Evolutionary conservation across 805 yeast species (phyloP).

Genomic region (Metschnikowia vanudenii): DNA sequence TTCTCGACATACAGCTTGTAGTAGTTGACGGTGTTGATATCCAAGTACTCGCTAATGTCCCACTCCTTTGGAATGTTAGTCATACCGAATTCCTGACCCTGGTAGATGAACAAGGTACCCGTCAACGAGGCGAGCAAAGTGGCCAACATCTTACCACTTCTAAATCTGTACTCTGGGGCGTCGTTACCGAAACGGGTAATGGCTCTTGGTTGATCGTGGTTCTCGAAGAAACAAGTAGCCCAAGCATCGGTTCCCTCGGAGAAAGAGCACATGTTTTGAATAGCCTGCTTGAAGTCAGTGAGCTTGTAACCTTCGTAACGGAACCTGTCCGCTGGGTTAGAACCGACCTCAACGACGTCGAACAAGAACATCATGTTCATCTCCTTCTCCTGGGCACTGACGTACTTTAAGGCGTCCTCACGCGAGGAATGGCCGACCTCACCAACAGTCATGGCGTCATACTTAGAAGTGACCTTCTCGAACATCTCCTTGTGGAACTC

Average conservation of each 20-base stretch:
- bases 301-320: conserved; percentile 31
- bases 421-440: conserved; percentile 49
- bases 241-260: conserved; percentile 54
- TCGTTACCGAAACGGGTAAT: conserved; percentile 52
- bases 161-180: conserved; percentile 25
- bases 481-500: conserved; percentile 53
- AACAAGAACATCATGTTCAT: conserved; percentile 43
- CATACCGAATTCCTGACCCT: conserved; percentile 63
- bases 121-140: conserved; percentile 46
- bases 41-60: conserved; percentile 50
- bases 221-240: conserved; percentile 55
- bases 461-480: conserved; percentile 39
- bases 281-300: conserved; percentile 42
- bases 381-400: conserved; percentile 38
- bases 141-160: conserved; percentile 50
- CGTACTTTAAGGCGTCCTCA: conserved; percentile 44
- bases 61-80: conserved; percentile 47
- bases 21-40: conserved; percentile 47
- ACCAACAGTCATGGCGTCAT: conserved; percentile 57
- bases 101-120: conserved; percentile 57
- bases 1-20: conserved; percentile 32
- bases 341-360: conserved; percentile 37
- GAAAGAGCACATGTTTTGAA: conserved; percentile 34
- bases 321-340: conserved; percentile 34
- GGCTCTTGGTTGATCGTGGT: conserved; percentile 58